Conservation (phyloP, 2,329 filamentous ascomycete species). For the Chaetomium olivaceum region DNA sequence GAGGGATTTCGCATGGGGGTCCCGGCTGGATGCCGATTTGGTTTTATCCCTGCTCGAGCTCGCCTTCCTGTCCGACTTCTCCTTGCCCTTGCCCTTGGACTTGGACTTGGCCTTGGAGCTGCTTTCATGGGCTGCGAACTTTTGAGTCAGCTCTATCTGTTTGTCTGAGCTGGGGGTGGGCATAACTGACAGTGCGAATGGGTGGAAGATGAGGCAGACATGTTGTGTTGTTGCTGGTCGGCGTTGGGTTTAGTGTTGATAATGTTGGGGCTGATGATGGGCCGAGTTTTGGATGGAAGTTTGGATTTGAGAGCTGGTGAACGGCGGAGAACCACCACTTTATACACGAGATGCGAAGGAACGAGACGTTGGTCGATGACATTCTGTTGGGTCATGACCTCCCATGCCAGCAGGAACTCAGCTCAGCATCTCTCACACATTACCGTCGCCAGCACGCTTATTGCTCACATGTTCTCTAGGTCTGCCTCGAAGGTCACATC, state of each 20-base stretch:
- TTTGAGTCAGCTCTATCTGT: not conserved
- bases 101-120: constrained; percentile 12
- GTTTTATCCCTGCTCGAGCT: constrained; percentile 4
- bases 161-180: not conserved
- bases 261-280: not conserved
- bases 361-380: not conserved
- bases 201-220: constrained; percentile 15
- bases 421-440: not conserved
- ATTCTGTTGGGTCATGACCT: not conserved
- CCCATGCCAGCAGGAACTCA: not conserved
- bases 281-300: not conserved
- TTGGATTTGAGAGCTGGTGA: not conserved
- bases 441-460: not conserved
- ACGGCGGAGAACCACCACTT: not conserved
- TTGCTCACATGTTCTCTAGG: constrained; percentile 2
- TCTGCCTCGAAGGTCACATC: constrained; percentile 20
- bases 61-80: not conserved
- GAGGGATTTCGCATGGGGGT: constrained; percentile 8
- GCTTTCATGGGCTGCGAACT: constrained; percentile 17
- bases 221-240: not conserved
- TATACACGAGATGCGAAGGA: constrained; percentile 6
- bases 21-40: not conserved
- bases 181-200: constrained; percentile 2
- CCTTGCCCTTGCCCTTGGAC: constrained; percentile 11
- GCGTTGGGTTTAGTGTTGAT: not conserved